phyloP scores from a whole-genome alignment of 169 alveolate species.

The Plasmodium falciparum region DNA sequence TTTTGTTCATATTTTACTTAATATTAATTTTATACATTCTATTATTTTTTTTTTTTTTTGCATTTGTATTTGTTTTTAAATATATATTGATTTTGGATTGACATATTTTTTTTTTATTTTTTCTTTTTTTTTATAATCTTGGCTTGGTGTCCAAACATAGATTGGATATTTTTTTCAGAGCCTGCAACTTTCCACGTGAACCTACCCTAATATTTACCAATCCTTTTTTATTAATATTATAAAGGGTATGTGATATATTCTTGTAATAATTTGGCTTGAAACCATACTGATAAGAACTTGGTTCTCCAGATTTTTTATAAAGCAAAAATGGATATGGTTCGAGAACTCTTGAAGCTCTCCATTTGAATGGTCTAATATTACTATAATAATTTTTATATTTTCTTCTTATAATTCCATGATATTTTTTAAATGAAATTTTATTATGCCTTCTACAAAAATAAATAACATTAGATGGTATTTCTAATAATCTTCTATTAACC shows the following conservation, averaged over 20 bases:
- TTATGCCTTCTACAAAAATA: constrained; percentile 61
- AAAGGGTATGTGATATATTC: constrained; percentile 67
- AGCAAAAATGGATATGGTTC: constrained; percentile 76
- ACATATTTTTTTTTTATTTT: not conserved
- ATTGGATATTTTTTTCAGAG: constrained; percentile 52
- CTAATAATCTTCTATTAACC: constrained; percentile 55
- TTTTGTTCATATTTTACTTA: too few species aligned
- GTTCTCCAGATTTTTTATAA: constrained; percentile 55
- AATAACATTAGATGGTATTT: constrained; percentile 71
- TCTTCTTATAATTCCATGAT: constrained; percentile 77
- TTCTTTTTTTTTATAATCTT: constrained; percentile 26
- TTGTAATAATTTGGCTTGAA: constrained; percentile 69
- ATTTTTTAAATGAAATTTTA: constrained; percentile 75
- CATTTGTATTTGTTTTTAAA: too few species aligned
- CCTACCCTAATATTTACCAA: constrained; percentile 55
- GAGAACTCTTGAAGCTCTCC: constrained; percentile 77
- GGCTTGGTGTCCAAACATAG: constrained; percentile 69
- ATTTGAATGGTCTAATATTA: constrained; percentile 76
- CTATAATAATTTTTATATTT: constrained; percentile 71
- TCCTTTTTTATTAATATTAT: constrained; percentile 59
- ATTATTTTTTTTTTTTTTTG: too few species aligned
- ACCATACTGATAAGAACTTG: constrained; percentile 60
- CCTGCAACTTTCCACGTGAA: constrained; percentile 44
- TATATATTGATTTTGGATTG: not conserved
- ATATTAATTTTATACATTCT: too few species aligned